Conservation (phyloP, 2,329 filamentous ascomycete genomes). For the Beauveria asiatica region DNA sequence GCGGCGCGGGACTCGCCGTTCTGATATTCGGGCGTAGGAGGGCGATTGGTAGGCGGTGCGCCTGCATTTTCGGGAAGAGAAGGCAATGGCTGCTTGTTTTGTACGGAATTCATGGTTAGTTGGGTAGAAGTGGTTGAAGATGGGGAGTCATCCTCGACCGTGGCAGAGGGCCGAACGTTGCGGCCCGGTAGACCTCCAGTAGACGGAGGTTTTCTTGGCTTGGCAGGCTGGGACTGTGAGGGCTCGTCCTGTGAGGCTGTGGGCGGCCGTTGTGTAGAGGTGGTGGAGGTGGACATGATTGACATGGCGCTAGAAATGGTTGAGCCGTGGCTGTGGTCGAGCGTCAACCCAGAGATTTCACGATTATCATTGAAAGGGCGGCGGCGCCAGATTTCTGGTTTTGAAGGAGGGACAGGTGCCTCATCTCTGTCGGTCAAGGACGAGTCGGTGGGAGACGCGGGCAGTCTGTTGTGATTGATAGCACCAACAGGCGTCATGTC, state of each 20-base stretch:
- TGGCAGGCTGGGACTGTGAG: neutral
- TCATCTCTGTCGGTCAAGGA: slow-evolving; percentile 13
- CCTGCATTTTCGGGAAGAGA: neutral
- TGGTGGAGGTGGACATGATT: slow-evolving; percentile 2
- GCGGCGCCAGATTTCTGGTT: slow-evolving; percentile 38
- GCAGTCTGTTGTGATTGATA: neutral
- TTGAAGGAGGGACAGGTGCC: slow-evolving; percentile 20
- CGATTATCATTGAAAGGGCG: slow-evolving; percentile 40
- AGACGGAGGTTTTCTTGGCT: slow-evolving; percentile 13
- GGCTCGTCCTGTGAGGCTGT: slow-evolving; percentile 15
- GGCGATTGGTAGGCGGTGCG: slow-evolving; percentile 22
- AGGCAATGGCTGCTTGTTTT: neutral
- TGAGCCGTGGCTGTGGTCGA: slow-evolving; percentile 41
- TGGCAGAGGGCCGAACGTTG: slow-evolving; percentile 19
- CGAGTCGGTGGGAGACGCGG: neutral
- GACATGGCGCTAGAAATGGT: slow-evolving; percentile 29
- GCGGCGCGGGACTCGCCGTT: slow-evolving; percentile 33
- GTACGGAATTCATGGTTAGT: slow-evolving; percentile 4
- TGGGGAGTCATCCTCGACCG: neutral
- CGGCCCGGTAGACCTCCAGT: slow-evolving; percentile 20
- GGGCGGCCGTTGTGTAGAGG: slow-evolving; percentile 12
- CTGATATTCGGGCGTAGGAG: slow-evolving; percentile 42
- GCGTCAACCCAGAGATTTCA: slow-evolving; percentile 39
- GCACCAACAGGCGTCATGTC: neutral
- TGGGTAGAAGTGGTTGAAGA: neutral